Base-by-base conservation (phyloP, 805 yeast genomes). In the Tetrapisispora arboricola region DNA sequence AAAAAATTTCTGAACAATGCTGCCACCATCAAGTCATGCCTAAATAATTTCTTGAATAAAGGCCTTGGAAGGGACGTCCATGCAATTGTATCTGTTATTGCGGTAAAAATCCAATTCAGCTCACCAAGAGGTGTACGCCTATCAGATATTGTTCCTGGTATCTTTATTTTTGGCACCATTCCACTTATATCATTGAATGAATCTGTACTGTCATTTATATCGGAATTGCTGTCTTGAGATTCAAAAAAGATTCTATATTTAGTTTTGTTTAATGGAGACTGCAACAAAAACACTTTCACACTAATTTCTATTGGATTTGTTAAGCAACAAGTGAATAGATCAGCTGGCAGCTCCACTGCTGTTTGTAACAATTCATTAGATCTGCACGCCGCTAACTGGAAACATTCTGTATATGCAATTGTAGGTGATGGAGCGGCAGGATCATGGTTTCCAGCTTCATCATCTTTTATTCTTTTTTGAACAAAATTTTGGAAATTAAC, bases 1-100 rank as follows among this genome's bases (percentile, higher is more conserved):
- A 92, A 60, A 55, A 92, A 92, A 64, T 92, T 92, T 49, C 98
- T 73, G 63, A 92, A 92, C 47, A 92, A 66, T 0, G 96, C 96
- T 3, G 97, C 96, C 9, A 92, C 95, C 80, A 92, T 88, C 51
- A 90, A 67, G 59, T 92, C 98, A 60, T 90, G 98, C 57, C 98
- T 75, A 55, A 92, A 92, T 8, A 92, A 67, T 44, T 88, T 73
- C 55, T 88, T 90, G 68, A 92, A 92, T 24, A 92, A 64, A 0
- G 94, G 86, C 45, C 95, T 70, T 3, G 94, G 86, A 28, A 92
- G 64, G 2, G 88, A 76, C 0, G 95, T 85, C 96, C 97, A 92
- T 2, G 98, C 98, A 39, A 92, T 90, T 0, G 97, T 90, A 60
- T 92, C 98, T 3, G 97, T 90, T 30, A 92, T 86, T 2, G 98